Evolutionary conservation across 352 stramenopile species (phyloP), one percentile per base, ranked within the genome.

Genomic region (Phytopythium aichiense): DNA sequence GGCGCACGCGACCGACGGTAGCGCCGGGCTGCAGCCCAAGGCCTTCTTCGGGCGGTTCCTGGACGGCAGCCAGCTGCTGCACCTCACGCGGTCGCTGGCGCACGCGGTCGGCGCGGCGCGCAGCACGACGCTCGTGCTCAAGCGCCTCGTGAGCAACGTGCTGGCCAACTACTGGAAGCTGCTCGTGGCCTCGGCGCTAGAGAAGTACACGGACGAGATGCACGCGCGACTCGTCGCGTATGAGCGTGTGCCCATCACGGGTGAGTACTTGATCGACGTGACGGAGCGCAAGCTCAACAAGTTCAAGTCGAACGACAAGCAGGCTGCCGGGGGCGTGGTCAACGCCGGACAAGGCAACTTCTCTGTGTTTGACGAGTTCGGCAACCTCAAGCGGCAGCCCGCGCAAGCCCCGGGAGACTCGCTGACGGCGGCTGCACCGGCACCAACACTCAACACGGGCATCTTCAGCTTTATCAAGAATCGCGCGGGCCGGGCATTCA

Each of bases 401-500:
- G 52, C 69, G 51, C 51, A 56, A 11, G 62, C 67, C 18, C 45
- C 58, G 8, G 25, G 18, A 16, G 57, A 58, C 8, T 52, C 60
- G 9, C 63, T 50, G 35, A 40, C 56, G 13, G 56, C 65, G 35
- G 60, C 30, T 23, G 33, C 62, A 7, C 35, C 66, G 7, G 50
- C 64, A 0, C 55, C 71, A 11, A 65, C 66, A 23, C 56, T 92
- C n/a, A 88, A 92, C 60, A 88, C 78, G 2, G 79, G 80, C 1
- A 79, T 92, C 33, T 92, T 92, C 38, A 86, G 74, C 23, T 92
- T 88, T 48, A 67, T 92, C 54, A 92, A 92, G 63, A 78, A 88
- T 50, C 79, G 80, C 57, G 82, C 82, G 8, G 75, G 79, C 9
- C 73, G 77, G 25, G 83, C 83, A 15, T 77, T 92, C 46, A 87